Conservation (phyloP, 345 rosid genomes). For the Garcia nutans region DNA sequence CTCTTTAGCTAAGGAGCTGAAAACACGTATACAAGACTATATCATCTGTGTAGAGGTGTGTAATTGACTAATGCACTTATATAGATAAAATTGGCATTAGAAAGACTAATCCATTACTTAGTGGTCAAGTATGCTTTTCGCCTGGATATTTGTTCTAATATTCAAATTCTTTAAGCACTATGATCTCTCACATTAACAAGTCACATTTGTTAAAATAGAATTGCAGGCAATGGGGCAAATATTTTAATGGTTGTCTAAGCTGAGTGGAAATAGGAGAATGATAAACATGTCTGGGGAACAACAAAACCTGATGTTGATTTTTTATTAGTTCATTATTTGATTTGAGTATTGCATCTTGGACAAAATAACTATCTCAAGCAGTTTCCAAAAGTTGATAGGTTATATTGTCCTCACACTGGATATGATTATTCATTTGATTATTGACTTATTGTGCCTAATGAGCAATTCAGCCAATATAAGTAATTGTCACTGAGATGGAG, state of each 20-base stretch:
- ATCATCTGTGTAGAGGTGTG: constrained; percentile 94
- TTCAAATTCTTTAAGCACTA: neutral
- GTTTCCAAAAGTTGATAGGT: neutral
- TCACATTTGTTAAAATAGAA: neutral
- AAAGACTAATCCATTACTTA: neutral
- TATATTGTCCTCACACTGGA: neutral
- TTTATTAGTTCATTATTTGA: neutral
- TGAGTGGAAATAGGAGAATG: neutral
- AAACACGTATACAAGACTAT: constrained; percentile 88
- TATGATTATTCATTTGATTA: neutral
- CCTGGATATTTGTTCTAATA: neutral
- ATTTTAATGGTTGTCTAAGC: neutral
- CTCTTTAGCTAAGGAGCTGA: constrained; percentile 80
- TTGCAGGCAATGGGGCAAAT: neutral
- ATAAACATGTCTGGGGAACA: neutral
- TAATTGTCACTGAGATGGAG: neutral
- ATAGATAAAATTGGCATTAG: neutral
- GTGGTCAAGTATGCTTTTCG: neutral
- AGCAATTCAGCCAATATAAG: neutral
- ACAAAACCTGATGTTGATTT: neutral
- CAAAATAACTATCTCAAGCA: neutral
- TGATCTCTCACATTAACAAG: neutral
- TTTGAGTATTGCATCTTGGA: neutral
- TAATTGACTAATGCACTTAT: neutral
- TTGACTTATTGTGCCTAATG: neutral